phyloP scores from a whole-genome alignment of 2,329 filamentous ascomycete genomes.

The Phialemonium atrogriseum region DNA sequence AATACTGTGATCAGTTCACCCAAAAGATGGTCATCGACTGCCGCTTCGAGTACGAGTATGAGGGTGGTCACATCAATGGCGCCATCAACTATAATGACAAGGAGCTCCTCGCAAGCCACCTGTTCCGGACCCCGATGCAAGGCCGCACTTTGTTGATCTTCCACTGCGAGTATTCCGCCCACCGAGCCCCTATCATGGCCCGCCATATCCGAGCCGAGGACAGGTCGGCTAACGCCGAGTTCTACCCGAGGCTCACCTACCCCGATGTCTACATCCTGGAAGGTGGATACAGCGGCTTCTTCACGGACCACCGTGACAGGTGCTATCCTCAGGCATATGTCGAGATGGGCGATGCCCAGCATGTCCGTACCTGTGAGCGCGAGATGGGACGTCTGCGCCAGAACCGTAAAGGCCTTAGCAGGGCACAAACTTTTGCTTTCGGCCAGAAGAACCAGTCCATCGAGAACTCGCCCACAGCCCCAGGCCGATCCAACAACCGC shows the following conservation, averaged over 20 bases:
- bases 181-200: constrained; percentile 93
- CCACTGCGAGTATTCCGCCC: constrained; percentile 97
- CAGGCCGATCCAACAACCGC: constrained; percentile 32
- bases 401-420: constrained; percentile 69
- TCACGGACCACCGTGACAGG: constrained; percentile 63
- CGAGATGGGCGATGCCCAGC: constrained; percentile 88
- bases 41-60: constrained; percentile 97
- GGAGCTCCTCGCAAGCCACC: constrained; percentile 68
- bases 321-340: constrained; percentile 96
- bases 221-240: constrained; percentile 73
- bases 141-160: constrained; percentile 78
- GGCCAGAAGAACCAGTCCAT: constrained; percentile 58
- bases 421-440: constrained; percentile 93
- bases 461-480: constrained; percentile 52
- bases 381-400: constrained; percentile 91
- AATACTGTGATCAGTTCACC: constrained; percentile 67
- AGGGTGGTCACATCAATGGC: constrained; percentile 88
- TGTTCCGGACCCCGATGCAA: constrained; percentile 62
- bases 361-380: constrained; percentile 87
- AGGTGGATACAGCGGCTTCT: constrained; percentile 93
- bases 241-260: constrained; percentile 84
- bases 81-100: constrained; percentile 98
- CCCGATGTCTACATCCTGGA: constrained; percentile 96
- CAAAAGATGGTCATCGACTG: constrained; percentile 88
- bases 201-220: constrained; percentile 87